phyloP scores from a whole-genome alignment of 1,284 basidiomycete species.

The Sporisorium graminicola region DNA sequence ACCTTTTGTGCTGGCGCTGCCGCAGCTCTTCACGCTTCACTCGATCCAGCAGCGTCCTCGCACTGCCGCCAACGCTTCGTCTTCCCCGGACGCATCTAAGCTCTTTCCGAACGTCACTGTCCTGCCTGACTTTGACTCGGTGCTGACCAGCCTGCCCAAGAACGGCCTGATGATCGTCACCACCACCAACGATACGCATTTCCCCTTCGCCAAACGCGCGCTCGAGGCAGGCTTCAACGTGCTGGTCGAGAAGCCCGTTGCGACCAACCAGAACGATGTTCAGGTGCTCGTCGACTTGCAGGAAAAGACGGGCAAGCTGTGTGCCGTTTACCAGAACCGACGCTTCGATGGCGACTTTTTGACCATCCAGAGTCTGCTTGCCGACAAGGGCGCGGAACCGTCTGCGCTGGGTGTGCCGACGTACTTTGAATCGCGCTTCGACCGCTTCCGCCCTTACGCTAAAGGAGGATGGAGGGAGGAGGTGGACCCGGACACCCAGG shows the following conservation, averaged over 20 bases:
- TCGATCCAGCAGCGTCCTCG: slow-evolving; percentile 65
- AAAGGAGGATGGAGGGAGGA: slow-evolving; percentile 68
- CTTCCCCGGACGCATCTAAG: slow-evolving; percentile 40
- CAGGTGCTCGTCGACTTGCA: slow-evolving; percentile 54
- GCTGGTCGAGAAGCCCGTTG: slow-evolving; percentile 67
- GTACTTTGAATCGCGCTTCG: slow-evolving; percentile 65
- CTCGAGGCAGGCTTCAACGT: slow-evolving; percentile 65
- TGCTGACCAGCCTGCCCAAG: slow-evolving; percentile 60
- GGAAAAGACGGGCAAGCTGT: slow-evolving; percentile 55
- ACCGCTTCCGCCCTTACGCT: slow-evolving; percentile 63
- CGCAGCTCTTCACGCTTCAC: slow-evolving; percentile 56
- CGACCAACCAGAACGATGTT: slow-evolving; percentile 50
- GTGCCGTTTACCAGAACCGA: slow-evolving; percentile 66
- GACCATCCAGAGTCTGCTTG: slow-evolving; percentile 61
- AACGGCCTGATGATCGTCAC: slow-evolving; percentile 65
- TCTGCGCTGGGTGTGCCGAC: slow-evolving; percentile 62
- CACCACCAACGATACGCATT: slow-evolving; percentile 66
- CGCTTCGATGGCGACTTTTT: slow-evolving; percentile 67
- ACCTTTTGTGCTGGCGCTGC: slow-evolving; percentile 59
- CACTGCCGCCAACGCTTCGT: slow-evolving; percentile 31
- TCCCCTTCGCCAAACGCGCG: slow-evolving; percentile 62
- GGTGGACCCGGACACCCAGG: slow-evolving; percentile 56
- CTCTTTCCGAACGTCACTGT: slow-evolving; percentile 56
- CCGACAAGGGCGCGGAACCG: slow-evolving; percentile 45
- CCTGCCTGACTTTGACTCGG: slow-evolving; percentile 55